Evolutionary conservation across 257 asterid species (phyloP), one percentile per base, ranked within the genome.

Genomic region (Striga asiatica): DNA sequence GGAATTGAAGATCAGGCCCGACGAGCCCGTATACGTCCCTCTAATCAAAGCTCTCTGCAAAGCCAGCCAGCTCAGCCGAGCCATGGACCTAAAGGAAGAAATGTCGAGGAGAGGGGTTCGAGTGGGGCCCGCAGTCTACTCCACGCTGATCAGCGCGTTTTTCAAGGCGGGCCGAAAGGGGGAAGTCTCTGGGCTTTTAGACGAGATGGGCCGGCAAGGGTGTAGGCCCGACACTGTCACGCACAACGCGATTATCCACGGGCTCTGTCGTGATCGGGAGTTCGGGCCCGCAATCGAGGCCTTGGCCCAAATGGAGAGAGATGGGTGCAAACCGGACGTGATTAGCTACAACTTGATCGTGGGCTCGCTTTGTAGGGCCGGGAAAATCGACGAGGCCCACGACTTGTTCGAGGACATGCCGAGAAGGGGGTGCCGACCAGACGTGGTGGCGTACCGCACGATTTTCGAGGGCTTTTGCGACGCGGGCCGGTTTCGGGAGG

Each of bases 361-460:
- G 29, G 49, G 70, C 1, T 78, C 73, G 16, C 77, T 82, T 43
- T 88, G 95, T 69, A 73, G 73, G 56, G 82, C 65, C 1, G 64
- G 80, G 48, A 80, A 60, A 56, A 65, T 66, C 37, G 49, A 34
- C 19, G 91, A 84, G 62, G 95, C 97, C 8, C 61, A 50, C 59
- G 88, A 82, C 3, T 65, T 84, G 21, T 72, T 88, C 54, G 85
- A 84, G 65, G 95, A 84, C 67, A 88, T 88, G 97, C 84, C 84
- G 0, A 68, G 91, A 42, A 55, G 78, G 23, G 56, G 56, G 50
- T 80, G 95, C 53, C 24, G 56, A 11, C 97, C 88, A 0, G 96
- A 88, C 70, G 81, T 78, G 28, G 80, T 84, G 5, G 65, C 84
- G 54, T 88, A 80, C 53, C 71, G 80, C 77, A 73, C 74, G 35